These are phyloP conservation scores for Dalechampia spathulata DNA, from an alignment of 441 rosid genomes.

Conservation along the genomic window DNA sequence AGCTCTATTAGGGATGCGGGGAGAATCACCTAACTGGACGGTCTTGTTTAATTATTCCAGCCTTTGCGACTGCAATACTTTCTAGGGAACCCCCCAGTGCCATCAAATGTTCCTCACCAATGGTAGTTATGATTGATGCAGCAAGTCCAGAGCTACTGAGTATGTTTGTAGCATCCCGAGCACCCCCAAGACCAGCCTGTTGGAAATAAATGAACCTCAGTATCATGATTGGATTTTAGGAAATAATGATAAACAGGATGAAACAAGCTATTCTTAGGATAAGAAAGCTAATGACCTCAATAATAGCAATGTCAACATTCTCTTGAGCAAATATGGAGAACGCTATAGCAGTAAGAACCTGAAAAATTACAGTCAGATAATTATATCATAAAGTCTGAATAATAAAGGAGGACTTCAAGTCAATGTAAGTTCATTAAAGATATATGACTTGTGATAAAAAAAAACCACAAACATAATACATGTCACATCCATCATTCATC, in stretches of 20 bases:
- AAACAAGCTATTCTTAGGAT: not conserved
- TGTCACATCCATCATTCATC: not conserved
- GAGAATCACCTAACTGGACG: slow-evolving; percentile 79
- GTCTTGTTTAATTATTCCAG: slow-evolving; percentile 67
- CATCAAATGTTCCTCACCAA: slow-evolving; percentile 74
- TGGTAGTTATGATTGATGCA: slow-evolving; percentile 67
- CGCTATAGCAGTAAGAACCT: slow-evolving; percentile 81
- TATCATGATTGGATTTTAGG: not conserved
- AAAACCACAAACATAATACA: not conserved
- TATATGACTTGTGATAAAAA: too few species aligned
- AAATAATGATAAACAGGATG: not conserved
- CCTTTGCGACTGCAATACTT: slow-evolving; percentile 76
- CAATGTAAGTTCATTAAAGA: too few species aligned
- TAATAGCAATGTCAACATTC: slow-evolving; percentile 61
- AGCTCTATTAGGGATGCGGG: slow-evolving; percentile 2
- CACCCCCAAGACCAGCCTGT: slow-evolving; percentile 91
- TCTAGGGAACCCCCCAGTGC: slow-evolving; percentile 89
- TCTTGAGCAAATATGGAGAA: slow-evolving; percentile 60
- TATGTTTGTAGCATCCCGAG: slow-evolving; percentile 85
- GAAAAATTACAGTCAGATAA: slow-evolving; percentile 14
- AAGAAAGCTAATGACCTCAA: slow-evolving; percentile 49
- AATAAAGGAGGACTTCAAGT: too few species aligned
- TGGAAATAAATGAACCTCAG: slow-evolving; percentile 1
- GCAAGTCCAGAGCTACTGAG: slow-evolving; percentile 52
- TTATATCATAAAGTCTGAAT: not conserved